Evolutionary conservation across 805 yeast species (phyloP), one percentile per base, ranked within the genome.

Genomic region (Pichia nanzhaoensis): DNA sequence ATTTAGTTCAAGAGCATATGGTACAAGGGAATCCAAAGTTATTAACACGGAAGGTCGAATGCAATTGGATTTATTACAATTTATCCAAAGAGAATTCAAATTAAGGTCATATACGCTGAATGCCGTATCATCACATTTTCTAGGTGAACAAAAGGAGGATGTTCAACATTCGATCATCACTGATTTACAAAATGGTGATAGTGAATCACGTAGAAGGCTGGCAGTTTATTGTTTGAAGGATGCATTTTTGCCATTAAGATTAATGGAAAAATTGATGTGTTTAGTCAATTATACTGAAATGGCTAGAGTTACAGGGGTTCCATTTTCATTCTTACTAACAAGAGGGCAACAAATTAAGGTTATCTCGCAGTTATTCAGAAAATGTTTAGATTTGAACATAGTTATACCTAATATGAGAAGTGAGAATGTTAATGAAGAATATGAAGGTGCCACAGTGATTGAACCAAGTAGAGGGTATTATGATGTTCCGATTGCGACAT

Each of bases 291-390:
- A 93, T 65, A 91, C 97, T 0, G 99, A 93, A 66, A 93, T 93
- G 99, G 97, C 99, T 1, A 82, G 99, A 69, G 99, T 93, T 22
- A 93, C 99, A 0, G 99, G 99, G 53, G 98, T 93, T 10, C 99
- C 99, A 0, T 88, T 93, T 57, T 84, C 96, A 1, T 91, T 80
- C 59, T 72, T 93, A 50, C 68, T 93, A 37, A 63, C 95, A 14
- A 77, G 99, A 60, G 99, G 99, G 34, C 99, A 93, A 68, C 99
- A 95, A 65, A 91, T 93, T 63, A 93, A 93, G 64, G 99, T 93
- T 58, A 80, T 93, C 41, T 90, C 98, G 0, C 99, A 93, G 67
- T 70, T 93, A 40, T 93, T 87, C 67, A 74, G 99, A 55, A 95
- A 93, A 64, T 95, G 99, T 60, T 68, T 88, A 17, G 80, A 87